Conservation (phyloP, 306 rosid genomes). For the Hippophae rhamnoides region DNA sequence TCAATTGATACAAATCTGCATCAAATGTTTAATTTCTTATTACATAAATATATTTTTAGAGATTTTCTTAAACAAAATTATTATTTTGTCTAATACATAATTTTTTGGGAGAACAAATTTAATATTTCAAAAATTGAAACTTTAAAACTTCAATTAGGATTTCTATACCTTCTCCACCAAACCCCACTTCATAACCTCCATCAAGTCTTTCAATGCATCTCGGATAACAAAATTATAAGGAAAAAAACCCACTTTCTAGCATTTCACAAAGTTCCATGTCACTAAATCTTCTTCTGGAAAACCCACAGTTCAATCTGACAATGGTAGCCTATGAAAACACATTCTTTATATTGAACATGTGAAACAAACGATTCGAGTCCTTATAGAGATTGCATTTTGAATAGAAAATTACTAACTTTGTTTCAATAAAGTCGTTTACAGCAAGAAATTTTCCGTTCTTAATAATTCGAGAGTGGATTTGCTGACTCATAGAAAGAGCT, state of each 20-base stretch:
- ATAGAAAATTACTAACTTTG: conserved; percentile 67
- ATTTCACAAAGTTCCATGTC: conserved; percentile 30
- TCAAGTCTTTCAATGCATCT: conserved; percentile 46
- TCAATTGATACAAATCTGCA: too few relatives aligned
- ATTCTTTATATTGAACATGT: conserved; percentile 23
- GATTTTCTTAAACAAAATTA: too few relatives aligned
- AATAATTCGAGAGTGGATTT: conserved; percentile 55
- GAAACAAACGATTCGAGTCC: conserved; percentile 38
- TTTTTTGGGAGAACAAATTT: too few relatives aligned
- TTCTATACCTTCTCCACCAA: too few relatives aligned
- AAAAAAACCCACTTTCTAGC: conserved; percentile 35
- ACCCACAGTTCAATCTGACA: conserved; percentile 49
- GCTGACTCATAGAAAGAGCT: conserved; percentile 50
- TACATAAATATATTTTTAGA: too few relatives aligned
- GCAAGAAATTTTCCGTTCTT: conserved; percentile 36
- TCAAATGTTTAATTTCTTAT: too few relatives aligned
- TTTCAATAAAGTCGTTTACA: conserved; percentile 39
- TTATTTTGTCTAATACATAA: too few relatives aligned
- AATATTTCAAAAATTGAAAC: too few relatives aligned
- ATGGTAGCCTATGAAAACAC: conserved; percentile 82
- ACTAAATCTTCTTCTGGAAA: conserved; percentile 38
- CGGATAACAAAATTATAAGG: conserved; percentile 78
- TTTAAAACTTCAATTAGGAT: too few relatives aligned
- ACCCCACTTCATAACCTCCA: too few relatives aligned
- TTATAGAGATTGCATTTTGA: conserved; percentile 43